Conservation (phyloP, 371 early-diverging fungal genomes). For the Mucor sp. region DNA sequence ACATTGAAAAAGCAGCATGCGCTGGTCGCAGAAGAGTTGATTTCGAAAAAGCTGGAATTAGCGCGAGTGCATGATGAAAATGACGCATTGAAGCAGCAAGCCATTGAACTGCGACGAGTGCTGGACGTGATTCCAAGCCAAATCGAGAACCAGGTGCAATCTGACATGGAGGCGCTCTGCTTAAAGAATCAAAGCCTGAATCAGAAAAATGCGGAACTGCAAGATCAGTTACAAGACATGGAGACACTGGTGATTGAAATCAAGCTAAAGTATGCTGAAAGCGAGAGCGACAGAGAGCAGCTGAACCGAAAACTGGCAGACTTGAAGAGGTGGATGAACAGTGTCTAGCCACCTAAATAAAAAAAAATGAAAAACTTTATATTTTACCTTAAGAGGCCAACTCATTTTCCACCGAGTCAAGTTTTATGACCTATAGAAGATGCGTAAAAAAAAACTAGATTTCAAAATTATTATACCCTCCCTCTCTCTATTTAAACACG, state of each 20-base stretch:
- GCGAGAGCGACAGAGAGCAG: slow-evolving; percentile 70
- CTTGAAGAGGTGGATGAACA: slow-evolving; percentile 50
- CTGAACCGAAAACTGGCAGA: slow-evolving; percentile 65
- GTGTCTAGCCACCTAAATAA: slow-evolving; percentile 2
- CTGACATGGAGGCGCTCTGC: slow-evolving; percentile 78
- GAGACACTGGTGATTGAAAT: slow-evolving; percentile 71
- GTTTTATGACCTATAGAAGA: slow-evolving; percentile 41
- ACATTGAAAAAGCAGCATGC: slow-evolving; percentile 72
- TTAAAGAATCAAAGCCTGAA: slow-evolving; percentile 76
- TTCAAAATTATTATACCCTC: slow-evolving; percentile 1
- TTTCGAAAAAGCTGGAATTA: slow-evolving; percentile 57
- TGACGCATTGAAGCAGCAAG: slow-evolving; percentile 62
- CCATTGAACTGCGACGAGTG: slow-evolving; percentile 49
- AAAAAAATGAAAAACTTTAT: background rate
- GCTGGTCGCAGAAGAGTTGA: slow-evolving; percentile 57
- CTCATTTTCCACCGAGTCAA: slow-evolving; percentile 49
- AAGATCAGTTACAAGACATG: slow-evolving; percentile 72
- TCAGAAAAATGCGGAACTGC: slow-evolving; percentile 69
- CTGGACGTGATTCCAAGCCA: slow-evolving; percentile 55
- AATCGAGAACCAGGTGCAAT: slow-evolving; percentile 69
- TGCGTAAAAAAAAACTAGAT: slow-evolving; percentile 18
- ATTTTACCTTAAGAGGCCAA: slow-evolving; percentile 3
- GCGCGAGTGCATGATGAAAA: slow-evolving; percentile 57
- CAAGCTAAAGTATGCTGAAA: slow-evolving; percentile 73
- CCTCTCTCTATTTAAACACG: background rate